Base-by-base conservation (phyloP, 108 stramenopile genomes). In the Conticribra weissflogii region DNA sequence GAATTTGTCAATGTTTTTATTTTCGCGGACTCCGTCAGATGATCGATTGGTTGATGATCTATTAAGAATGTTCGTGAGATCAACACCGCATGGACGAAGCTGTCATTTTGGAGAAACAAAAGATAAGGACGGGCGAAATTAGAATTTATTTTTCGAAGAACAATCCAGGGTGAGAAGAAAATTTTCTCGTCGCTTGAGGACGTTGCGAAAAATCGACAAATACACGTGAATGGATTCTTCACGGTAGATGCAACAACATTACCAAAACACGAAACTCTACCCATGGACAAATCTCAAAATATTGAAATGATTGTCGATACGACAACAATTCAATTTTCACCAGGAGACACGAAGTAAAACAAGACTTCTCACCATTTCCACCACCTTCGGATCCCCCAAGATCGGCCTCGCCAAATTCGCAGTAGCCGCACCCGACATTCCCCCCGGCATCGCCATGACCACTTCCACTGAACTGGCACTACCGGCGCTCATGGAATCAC, bases 381-480 rank as follows among this genome's bases (percentile, higher is more conserved):
- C 62, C 36, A 94, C 90, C 64, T 87, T 85, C 17, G 68, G 44
- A 77, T 94, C 84, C n/a, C 56, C 50, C 41, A 94, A 68, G 64
- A 94, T 94, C 1, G 88, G 90, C 17, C 59, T 75, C 2, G 93
- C 87, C 56, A 94, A 63, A 16, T 78, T 68, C 0, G 83, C 63
- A 18, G 78, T 74, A 7, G 81, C 86, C 5, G 56, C 64, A 30
- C 84, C 81, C 18, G 58, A 23, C 59, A 89, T 54, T 22, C 81
- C 89, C 22, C 53, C 52, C 21, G 92, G 92, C 15, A 87, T 72
- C 2, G 92, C 92, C 41, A 93, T 78, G 32, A 91, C 66, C 24
- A 93, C 83, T 47, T 84, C 84, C 36, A 41, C 36, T 12, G 12
- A 5, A 41, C 36, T 41, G 36, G 5, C 12, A 41, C 36, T 41